These are phyloP conservation scores for Allomyces macrogynus DNA, from an alignment of 192 early-diverging fungal genomes.

Conservation along the genomic window DNA sequence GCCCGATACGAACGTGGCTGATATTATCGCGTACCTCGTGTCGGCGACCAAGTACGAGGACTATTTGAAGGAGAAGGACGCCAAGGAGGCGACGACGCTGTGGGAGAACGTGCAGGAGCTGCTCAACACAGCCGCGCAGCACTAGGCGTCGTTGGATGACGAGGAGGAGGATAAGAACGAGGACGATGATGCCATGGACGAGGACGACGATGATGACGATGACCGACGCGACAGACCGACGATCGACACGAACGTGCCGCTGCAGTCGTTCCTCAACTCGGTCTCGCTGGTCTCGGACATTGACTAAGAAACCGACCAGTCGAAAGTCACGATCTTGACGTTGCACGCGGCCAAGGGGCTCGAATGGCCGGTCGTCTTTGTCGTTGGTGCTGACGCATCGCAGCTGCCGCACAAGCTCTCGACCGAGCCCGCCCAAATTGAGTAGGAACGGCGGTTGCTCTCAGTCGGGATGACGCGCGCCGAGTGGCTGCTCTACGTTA, in stretches of 20 bases:
- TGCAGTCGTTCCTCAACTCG: too few relatives aligned
- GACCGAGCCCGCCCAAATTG: background rate
- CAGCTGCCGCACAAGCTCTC: background rate
- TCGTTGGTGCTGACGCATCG: background rate
- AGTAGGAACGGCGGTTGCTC: constrained; percentile 1
- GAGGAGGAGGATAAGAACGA: too few relatives aligned
- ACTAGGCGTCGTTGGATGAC: too few relatives aligned
- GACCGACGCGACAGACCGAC: too few relatives aligned
- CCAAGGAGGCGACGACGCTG: background rate
- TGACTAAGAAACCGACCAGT: too few relatives aligned
- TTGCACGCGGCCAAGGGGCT: constrained; percentile 2
- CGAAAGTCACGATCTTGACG: constrained; percentile 1
- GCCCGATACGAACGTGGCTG: too few relatives aligned
- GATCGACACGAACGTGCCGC: too few relatives aligned
- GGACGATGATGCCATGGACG: too few relatives aligned
- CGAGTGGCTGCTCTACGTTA: background rate
- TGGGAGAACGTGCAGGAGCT: background rate
- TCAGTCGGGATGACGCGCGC: constrained; percentile 1
- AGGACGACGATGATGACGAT: too few relatives aligned
- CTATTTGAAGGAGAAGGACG: background rate
- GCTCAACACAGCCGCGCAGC: background rate
- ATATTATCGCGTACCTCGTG: too few relatives aligned
- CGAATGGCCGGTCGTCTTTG: constrained; percentile 5
- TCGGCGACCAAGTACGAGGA: too few relatives aligned
- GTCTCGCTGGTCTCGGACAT: too few relatives aligned